Evolutionary conservation across 78 protist species (phyloP).

Genomic region (Polysphondylium violaceum): DNA sequence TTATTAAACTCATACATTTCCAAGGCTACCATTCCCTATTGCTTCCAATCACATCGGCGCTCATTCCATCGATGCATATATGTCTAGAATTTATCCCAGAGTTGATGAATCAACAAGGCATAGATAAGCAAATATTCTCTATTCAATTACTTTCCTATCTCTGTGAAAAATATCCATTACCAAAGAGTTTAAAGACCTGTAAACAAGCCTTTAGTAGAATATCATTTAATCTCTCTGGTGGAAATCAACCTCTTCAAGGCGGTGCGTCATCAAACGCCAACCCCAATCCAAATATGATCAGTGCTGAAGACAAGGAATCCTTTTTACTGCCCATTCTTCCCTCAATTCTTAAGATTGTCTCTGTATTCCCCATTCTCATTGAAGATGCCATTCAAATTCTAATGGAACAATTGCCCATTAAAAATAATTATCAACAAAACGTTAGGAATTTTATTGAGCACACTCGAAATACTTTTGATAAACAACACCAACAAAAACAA

Average conservation of each 20-base stretch:
- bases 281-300: background rate
- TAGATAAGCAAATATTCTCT: constrained; percentile 63
- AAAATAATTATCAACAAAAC: constrained; percentile 42
- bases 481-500: too few relatives aligned
- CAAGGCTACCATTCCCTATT: constrained; percentile 53
- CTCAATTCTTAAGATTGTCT: constrained; percentile 2
- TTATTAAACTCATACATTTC: constrained; percentile 59
- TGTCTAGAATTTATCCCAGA: constrained; percentile 79
- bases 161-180: constrained; percentile 64
- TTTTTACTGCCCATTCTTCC: constrained; percentile 38
- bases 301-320: constrained; percentile 2
- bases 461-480: too few relatives aligned
- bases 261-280: background rate
- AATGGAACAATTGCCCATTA: constrained; percentile 63
- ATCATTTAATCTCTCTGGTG: constrained; percentile 4
- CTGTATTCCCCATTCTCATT: constrained; percentile 17
- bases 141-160: constrained; percentile 37
- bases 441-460: background rate
- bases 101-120: constrained; percentile 29
- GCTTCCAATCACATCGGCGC: constrained; percentile 57
- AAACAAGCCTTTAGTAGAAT: constrained; percentile 27
- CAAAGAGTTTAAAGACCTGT: constrained; percentile 44
- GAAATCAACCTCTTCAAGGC: background rate
- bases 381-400: constrained; percentile 51
- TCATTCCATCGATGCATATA: constrained; percentile 77